Evolutionary conservation across 2,329 filamentous ascomycete species (phyloP), one percentile per base, ranked within the genome.

Genomic region (Colletotrichum falcatum): DNA sequence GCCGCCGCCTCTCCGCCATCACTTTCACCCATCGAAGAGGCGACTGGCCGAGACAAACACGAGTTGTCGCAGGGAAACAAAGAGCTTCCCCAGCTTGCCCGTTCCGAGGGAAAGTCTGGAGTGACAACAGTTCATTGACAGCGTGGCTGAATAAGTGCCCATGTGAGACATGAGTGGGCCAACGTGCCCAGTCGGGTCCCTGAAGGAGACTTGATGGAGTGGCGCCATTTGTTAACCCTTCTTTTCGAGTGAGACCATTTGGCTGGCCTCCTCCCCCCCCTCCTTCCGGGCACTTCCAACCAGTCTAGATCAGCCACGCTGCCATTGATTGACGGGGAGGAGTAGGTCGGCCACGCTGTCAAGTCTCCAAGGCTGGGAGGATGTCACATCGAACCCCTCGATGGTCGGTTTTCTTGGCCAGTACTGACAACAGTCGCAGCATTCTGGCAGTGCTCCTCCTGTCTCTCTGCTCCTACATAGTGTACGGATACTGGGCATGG

Each of bases 301-400:
- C 68, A 69, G 59, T 71, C 68, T 44, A 37, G 37, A 35, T 60
- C 46, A 42, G 65, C 65, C 59, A 70, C 60, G 54, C 60, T 51
- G 64, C 20, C 30, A 58, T 35, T 11, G 30, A 54, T 30, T 18
- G 53, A 64, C 37, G 23, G 60, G 65, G 53, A 53, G 65, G 53
- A 53, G 35, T 60, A 51, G 58, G 53, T 23, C 12, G 30, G 65
- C 59, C 54, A 65, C 39, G 54, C 33, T 70, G 54, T 61, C 65
- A 65, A 54, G 58, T 39, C 54, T 46, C 59, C 30, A 42, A 60
- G 5, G 46, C 46, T 28, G 30, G 18, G 69, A 54, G 23, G 35
- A 42, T 61, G 49, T 46, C 30, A 26, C 26, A 23, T 35, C n/a
- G 7, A 16, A 16, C 20, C 16, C 49, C 46, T 60, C 28, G 37